Conservation (phyloP, 129 eudicot species). For the Tagetes erecta region DNA sequence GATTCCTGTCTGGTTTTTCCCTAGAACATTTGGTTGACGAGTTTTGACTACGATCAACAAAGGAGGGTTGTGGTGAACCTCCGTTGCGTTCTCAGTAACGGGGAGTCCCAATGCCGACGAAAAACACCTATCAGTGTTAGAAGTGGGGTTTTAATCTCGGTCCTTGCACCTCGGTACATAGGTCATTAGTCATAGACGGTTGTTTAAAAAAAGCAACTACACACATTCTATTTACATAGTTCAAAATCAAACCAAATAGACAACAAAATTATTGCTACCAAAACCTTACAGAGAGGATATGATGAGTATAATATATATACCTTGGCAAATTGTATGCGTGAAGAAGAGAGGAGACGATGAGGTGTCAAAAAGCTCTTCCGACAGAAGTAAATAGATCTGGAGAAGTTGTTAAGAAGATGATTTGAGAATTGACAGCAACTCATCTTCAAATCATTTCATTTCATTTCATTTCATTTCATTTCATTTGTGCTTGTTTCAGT, state of each 20-base stretch:
- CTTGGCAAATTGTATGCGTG: conserved; percentile 37
- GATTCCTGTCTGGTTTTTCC: too few species aligned
- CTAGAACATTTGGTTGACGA: too few species aligned
- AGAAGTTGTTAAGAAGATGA: conserved; percentile 34
- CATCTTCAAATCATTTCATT: conserved; percentile 33
- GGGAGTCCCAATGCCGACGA: too few species aligned
- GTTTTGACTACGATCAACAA: too few species aligned
- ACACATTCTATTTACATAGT: too few species aligned
- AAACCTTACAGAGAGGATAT: background rate
- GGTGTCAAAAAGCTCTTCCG: conserved; percentile 31
- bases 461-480: conserved; percentile 3
- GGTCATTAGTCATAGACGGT: too few species aligned
- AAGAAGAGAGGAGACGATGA: conserved; percentile 24
- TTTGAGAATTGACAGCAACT: conserved; percentile 46
- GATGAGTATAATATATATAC: conserved; percentile 18
- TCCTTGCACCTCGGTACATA: too few species aligned
- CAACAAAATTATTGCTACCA: background rate
- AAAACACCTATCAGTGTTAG: too few species aligned
- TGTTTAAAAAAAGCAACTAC: too few species aligned
- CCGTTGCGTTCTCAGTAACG: too few species aligned
- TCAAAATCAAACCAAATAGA: background rate
- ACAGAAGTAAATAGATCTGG: conserved; percentile 37
- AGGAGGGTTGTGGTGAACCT: too few species aligned
- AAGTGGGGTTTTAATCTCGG: too few species aligned
- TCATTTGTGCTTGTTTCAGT: conserved; percentile 12